A percentile compares a stretch with the other conserved stretches of the same genome.
Evolutionary conservation across 441 rosid genomes (phyloP).

Genomic region (Syzygium malaccense): DNA sequence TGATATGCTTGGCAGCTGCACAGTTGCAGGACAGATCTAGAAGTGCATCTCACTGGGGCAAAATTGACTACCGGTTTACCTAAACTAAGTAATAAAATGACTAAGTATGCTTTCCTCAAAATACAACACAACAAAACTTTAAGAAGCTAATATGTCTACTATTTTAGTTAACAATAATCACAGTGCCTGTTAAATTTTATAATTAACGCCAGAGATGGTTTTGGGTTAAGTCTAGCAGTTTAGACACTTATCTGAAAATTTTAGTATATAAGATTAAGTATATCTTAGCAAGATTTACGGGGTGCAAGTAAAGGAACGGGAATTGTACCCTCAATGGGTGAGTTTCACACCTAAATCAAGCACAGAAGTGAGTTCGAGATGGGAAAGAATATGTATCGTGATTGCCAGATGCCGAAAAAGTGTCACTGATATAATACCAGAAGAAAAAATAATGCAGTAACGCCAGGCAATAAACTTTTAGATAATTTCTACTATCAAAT

Average conservation of each 20-base stretch:
- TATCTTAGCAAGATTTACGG: neutral
- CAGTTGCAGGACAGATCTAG: neutral
- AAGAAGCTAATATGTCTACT: neutral
- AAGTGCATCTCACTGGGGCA: neutral
- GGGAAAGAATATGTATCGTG: neutral
- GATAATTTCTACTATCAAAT: neutral
- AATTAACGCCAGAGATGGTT: neutral
- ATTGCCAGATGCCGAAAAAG: neutral
- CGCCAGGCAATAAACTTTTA: neutral
- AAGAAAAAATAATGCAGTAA: neutral
- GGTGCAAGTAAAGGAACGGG: neutral
- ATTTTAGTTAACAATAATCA: neutral
- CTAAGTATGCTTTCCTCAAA: neutral
- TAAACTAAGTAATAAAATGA: neutral
- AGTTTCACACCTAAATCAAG: neutral
- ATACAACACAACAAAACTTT: neutral
- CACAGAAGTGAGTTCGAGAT: neutral
- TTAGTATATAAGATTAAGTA: neutral
- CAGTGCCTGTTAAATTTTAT: neutral
- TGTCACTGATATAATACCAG: neutral
- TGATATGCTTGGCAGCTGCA: neutral
- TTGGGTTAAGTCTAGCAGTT: neutral
- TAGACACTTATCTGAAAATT: neutral
- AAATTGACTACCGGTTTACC: neutral
- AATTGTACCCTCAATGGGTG: neutral